These are phyloP conservation scores for Leccinum rimulosum DNA, from an alignment of 768 basidiomycete species.

Conservation along the genomic window DNA sequence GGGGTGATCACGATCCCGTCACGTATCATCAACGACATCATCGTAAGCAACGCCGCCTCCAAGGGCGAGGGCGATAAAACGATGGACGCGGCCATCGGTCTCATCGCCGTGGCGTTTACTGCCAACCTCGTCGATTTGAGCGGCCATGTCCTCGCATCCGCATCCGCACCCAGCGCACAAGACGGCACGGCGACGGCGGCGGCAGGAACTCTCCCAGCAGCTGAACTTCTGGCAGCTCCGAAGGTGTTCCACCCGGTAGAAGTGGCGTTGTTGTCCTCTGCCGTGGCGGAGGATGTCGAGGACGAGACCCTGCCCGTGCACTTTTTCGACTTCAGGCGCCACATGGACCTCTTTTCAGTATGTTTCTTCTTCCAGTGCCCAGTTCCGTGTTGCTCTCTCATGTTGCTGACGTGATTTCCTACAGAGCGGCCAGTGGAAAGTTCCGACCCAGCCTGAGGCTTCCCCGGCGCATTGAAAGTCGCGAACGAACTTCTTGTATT, in stretches of 20 bases:
- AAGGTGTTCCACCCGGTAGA: conserved; percentile 20
- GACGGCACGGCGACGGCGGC: background rate
- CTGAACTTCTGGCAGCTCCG: background rate
- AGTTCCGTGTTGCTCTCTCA: background rate
- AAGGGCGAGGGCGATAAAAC: conserved; percentile 2
- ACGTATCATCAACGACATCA: conserved; percentile 21
- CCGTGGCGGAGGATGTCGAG: conserved; percentile 18
- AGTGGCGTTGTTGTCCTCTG: conserved; percentile 20
- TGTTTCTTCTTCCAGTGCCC: background rate
- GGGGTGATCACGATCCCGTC: conserved; percentile 26
- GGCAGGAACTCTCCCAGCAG: background rate
- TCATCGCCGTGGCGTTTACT: conserved; percentile 14
- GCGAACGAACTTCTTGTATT: too few species aligned
- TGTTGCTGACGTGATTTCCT: background rate
- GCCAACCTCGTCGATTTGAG: conserved; percentile 17
- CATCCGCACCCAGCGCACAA: conserved; percentile 10
- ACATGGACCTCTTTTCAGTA: conserved; percentile 21
- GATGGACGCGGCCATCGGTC: conserved; percentile 11
- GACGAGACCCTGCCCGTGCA: conserved; percentile 17
- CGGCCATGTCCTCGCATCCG: conserved; percentile 15
- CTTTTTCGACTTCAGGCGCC: conserved; percentile 24
- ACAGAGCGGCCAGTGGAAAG: conserved; percentile 8
- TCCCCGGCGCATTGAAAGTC: background rate
- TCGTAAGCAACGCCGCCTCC: conserved; percentile 10
- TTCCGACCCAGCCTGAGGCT: too few species aligned